phyloP scores from a whole-genome alignment of 805 yeast species.

The Saturnispora mendoncae region DNA sequence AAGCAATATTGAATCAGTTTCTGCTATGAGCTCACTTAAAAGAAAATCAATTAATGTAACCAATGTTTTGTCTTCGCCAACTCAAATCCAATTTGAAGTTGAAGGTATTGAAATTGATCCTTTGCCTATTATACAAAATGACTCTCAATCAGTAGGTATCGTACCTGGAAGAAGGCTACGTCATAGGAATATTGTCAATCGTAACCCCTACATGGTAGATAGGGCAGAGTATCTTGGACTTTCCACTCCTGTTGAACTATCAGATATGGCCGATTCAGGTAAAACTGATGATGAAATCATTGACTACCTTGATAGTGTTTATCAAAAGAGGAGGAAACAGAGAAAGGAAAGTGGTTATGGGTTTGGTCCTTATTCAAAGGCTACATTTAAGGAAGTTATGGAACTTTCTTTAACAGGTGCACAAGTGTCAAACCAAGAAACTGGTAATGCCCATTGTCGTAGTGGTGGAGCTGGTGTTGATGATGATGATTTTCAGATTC shows the following conservation, averaged over 20 bases:
- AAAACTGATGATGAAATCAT: constrained; percentile 24
- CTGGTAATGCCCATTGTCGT: no score
- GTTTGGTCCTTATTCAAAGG: constrained; percentile 24
- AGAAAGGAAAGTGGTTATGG: constrained; percentile 23
- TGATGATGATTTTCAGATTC: not conserved
- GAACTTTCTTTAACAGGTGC: constrained; percentile 7
- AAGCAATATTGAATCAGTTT: not conserved
- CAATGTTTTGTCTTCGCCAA: not conserved
- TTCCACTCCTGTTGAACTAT: constrained; percentile 22
- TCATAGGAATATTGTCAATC: constrained; percentile 12
- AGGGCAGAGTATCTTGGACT: constrained; percentile 28
- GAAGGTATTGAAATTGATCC: not conserved
- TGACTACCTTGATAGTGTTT: constrained; percentile 20
- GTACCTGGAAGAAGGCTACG: constrained; percentile 9
- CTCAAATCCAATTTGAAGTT: not conserved
- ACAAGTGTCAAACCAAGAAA: not conserved
- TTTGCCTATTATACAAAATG: not conserved
- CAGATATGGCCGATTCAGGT: constrained; percentile 25
- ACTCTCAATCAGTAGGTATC: not conserved
- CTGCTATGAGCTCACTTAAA: not conserved
- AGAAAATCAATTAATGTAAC: not conserved
- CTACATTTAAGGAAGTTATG: constrained; percentile 19
- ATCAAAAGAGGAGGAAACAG: constrained; percentile 18
- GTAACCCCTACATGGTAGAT: constrained; percentile 29
- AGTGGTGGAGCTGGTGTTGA: no score